Base-by-base conservation (phyloP, 2,329 filamentous ascomycete genomes). In the Hypoxylon sp. region DNA sequence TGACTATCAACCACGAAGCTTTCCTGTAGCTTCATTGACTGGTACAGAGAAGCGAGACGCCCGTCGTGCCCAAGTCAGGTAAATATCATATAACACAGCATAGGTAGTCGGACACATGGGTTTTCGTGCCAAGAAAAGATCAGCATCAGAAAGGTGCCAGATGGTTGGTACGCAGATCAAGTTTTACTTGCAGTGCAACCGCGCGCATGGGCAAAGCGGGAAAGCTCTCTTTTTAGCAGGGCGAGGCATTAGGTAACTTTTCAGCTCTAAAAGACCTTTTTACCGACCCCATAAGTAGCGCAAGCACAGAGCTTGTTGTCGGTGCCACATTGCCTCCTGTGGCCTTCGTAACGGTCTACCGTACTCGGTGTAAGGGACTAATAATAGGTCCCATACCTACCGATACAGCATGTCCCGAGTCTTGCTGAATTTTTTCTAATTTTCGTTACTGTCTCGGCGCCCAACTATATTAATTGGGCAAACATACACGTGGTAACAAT, bases 51-150 rank as follows among this genome's bases (percentile, higher is more conserved):
- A n/a, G 26, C 41, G 42, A 55, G 48, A 42, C 52, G 43, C 43
- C 23, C 5, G 13, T 47, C 40, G 17, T 9, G 20, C 27, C 40
- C 25, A 20, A n/a, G 23, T 26, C 13, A 13, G 7, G 23, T 15
- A 7, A 34, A 26, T n/a, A 16, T 35, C 21, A 21, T 11, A 35
- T 27, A 38, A 16, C 17, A 25, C 6, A 25, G 21, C 21, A n/a
- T n/a, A n/a, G n/a, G n/a, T n/a, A n/a, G n/a, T n/a, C n/a, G n/a
- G n/a, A n/a, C n/a, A n/a, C 16, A 23, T 32, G 21, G n/a, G 27
- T 37, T 45, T 51, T 49, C 38, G 38, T 32, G 51, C 47, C 44
- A 45, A 32, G 55, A n/a, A 38, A 25, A 50, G 30, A 46, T 50
- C 20, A 9, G 23, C 27, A n/a, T n/a, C n/a, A n/a, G n/a, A n/a